phyloP scores from a whole-genome alignment of 2,329 filamentous ascomycete genomes.

The Zasmidium citrigriseum region DNA sequence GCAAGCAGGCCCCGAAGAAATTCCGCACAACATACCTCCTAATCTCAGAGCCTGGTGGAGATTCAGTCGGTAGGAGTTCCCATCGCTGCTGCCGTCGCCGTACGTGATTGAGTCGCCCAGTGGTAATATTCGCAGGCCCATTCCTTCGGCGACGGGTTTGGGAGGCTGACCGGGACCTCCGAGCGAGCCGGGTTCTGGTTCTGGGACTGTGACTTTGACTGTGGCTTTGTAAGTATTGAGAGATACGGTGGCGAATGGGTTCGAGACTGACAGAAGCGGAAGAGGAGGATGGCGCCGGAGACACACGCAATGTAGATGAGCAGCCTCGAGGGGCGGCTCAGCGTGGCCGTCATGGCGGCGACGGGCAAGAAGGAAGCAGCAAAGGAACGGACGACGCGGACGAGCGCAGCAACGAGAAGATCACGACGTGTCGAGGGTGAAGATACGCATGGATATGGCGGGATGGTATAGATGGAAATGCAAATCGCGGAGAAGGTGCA shows the following conservation, averaged over 20 bases:
- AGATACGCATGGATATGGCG: background rate
- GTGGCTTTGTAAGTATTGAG: background rate
- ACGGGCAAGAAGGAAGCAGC: background rate
- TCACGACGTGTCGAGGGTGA: background rate
- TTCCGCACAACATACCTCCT: background rate
- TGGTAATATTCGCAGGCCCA: background rate
- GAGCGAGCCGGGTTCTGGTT: background rate
- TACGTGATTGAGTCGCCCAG: constrained; percentile 6
- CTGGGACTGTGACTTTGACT: background rate
- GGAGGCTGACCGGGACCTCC: background rate
- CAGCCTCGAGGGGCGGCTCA: background rate
- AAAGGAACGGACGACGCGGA: background rate
- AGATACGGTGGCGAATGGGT: background rate
- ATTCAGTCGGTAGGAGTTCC: constrained; percentile 1
- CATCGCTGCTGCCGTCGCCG: background rate
- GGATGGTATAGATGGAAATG: background rate
- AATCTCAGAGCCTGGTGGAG: background rate
- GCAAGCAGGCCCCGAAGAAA: background rate
- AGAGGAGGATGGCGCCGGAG: background rate
- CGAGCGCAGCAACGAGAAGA: too few relatives aligned
- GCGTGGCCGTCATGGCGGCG: background rate
- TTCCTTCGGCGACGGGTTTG: background rate
- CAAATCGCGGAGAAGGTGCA: background rate
- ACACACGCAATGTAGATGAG: background rate
- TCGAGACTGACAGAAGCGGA: background rate